phyloP scores from a whole-genome alignment of 1,284 basidiomycete genomes.

The Heterobasidion parviporum region DNA sequence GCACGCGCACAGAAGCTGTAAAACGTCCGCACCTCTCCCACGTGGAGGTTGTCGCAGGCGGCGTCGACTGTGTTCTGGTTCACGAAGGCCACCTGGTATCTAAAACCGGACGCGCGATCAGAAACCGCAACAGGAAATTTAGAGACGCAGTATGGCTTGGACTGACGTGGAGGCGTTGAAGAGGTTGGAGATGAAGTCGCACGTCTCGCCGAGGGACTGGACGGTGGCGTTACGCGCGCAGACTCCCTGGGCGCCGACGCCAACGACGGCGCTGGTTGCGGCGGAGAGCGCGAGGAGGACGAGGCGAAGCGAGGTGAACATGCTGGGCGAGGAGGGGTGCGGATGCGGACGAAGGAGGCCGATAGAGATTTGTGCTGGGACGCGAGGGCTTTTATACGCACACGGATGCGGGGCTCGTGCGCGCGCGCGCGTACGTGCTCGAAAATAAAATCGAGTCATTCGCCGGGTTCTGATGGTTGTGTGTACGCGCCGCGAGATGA shows the following conservation, averaged over 20 bases:
- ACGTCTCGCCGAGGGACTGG: neutral
- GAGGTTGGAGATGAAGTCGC: neutral
- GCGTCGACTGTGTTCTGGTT: conserved; percentile 42
- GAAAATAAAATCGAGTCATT: neutral
- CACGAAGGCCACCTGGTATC: conserved; percentile 52
- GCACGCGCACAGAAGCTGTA: neutral
- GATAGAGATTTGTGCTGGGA: neutral
- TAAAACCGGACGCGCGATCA: conserved; percentile 13
- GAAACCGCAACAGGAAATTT: conserved; percentile 6
- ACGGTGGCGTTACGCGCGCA: neutral
- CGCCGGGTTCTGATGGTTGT: too few relatives aligned
- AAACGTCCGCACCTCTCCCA: conserved; percentile 22
- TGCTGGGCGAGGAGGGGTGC: neutral
- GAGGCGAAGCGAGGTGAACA: neutral
- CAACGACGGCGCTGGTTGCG: too few relatives aligned
- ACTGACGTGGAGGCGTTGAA: conserved; percentile 25
- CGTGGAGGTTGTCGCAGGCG: conserved; percentile 44
- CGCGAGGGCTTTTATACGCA: neutral
- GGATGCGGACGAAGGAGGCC: neutral
- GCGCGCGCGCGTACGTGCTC: too few relatives aligned
- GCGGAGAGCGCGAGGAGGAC: neutral
- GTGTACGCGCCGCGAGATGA: too few relatives aligned
- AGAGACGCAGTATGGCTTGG: neutral
- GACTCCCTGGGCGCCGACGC: neutral
- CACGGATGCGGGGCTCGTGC: neutral